Conservation (phyloP, 148 eudicot species). For the Beta vulgaris region DNA sequence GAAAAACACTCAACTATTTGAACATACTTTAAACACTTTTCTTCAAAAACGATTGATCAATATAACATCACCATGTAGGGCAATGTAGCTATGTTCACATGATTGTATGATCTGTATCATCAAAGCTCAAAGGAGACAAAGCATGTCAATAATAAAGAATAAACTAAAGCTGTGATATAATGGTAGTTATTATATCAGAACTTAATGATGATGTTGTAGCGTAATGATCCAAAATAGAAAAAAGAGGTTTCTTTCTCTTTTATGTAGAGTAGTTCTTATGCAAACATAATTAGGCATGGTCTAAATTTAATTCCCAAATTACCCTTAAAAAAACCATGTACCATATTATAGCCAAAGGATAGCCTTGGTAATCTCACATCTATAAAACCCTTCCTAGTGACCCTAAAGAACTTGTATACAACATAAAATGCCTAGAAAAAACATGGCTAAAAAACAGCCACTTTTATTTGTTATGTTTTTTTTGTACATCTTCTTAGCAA, state of each 20-base stretch:
- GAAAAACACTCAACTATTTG: too few species aligned
- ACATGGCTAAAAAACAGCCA: constrained; percentile 20
- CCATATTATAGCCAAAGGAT: not conserved
- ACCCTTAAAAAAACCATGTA: not conserved
- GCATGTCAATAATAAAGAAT: constrained; percentile 12
- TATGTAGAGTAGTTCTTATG: too few species aligned
- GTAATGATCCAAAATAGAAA: constrained; percentile 1
- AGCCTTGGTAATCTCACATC: constrained; percentile 6
- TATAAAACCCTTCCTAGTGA: constrained; percentile 7
- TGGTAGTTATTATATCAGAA: not conserved
- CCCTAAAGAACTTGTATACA: not conserved
- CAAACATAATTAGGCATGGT: too few species aligned
- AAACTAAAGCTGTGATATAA: not conserved
- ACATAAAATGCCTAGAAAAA: not conserved
- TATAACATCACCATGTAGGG: too few species aligned
- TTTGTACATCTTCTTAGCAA: constrained; percentile 11
- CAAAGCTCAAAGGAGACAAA: constrained; percentile 10
- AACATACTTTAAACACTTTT: too few species aligned
- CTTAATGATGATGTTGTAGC: constrained; percentile 14
- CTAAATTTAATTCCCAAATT: constrained; percentile 1
- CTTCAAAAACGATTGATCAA: too few species aligned
- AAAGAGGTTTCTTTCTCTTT: too few species aligned
- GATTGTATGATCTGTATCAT: not conserved
- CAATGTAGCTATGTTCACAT: too few species aligned
- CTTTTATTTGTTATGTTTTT: constrained; percentile 22